Conservation (phyloP, 352 stramenopile species). For the Phytophthora syringae region DNA sequence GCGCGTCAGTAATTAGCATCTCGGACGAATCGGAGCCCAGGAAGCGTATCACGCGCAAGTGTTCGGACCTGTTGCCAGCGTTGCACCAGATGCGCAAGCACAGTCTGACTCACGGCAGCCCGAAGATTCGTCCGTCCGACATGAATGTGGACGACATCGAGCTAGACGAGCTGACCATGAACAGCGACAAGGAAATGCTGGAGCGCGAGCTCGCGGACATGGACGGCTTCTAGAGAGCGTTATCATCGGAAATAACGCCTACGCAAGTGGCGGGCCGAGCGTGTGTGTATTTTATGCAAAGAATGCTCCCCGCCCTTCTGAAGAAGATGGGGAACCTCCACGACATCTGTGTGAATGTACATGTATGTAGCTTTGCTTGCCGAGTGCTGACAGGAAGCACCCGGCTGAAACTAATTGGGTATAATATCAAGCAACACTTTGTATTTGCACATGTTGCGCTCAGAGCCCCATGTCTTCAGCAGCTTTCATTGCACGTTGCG, state of each 20-base stretch:
- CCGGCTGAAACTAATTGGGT: conserved; percentile 39
- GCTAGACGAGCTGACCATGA: conserved; percentile 58
- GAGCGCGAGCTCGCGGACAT: conserved; percentile 69
- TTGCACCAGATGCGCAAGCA: conserved; percentile 82
- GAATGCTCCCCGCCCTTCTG: background rate
- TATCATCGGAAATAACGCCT: conserved; percentile 36
- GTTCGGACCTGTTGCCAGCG: conserved; percentile 68
- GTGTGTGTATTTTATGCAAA: conserved; percentile 9
- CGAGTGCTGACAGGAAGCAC: conserved; percentile 19
- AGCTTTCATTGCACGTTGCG: conserved; percentile 52
- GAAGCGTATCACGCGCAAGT: conserved; percentile 46
- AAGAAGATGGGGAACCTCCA: conserved; percentile 9
- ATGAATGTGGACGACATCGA: conserved; percentile 77
- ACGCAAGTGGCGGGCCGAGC: conserved; percentile 1
- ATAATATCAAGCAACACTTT: conserved; percentile 44
- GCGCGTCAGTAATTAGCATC: conserved; percentile 27
- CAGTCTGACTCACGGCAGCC: conserved; percentile 68
- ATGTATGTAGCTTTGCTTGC: conserved; percentile 37
- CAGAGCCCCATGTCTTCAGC: conserved; percentile 68
- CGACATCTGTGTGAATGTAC: conserved; percentile 22
- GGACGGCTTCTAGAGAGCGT: conserved; percentile 48
- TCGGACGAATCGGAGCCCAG: conserved; percentile 39
- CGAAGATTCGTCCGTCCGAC: conserved; percentile 75
- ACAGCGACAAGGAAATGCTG: conserved; percentile 68
- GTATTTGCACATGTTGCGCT: conserved; percentile 36